phyloP scores from a whole-genome alignment of 257 asterid species.

The Thymus quinquecostatus region DNA sequence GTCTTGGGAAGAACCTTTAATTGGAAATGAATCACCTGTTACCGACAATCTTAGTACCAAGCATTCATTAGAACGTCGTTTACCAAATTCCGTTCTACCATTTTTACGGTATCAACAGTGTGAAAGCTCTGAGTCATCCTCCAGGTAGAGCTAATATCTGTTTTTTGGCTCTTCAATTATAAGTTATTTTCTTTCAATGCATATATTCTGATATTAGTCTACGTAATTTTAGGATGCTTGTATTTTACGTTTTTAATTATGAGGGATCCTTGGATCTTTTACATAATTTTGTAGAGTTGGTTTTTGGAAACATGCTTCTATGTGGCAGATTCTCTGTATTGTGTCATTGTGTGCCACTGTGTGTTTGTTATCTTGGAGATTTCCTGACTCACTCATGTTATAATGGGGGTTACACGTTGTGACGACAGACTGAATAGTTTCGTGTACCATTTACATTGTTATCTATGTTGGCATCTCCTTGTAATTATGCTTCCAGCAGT shows the following conservation, averaged over 20 bases:
- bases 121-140: constrained; percentile 87
- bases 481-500: constrained; percentile 16
- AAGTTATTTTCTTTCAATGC: constrained; percentile 19
- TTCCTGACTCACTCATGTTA: neutral
- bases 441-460: neutral
- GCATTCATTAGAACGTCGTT: constrained; percentile 54
- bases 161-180: constrained; percentile 24
- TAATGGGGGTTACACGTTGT: neutral
- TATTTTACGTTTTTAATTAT: neutral
- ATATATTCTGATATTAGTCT: constrained; percentile 15
- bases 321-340: constrained; percentile 2
- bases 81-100: constrained; percentile 61
- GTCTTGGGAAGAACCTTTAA: constrained; percentile 43
- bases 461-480: constrained; percentile 18
- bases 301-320: neutral
- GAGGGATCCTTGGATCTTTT: neutral
- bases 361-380: constrained; percentile 17
- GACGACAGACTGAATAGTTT: constrained; percentile 2
- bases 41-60: constrained; percentile 41
- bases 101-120: constrained; percentile 66
- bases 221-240: constrained; percentile 14
- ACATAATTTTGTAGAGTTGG: constrained; percentile 5
- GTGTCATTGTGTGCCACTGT: constrained; percentile 2
- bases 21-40: constrained; percentile 39
- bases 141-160: constrained; percentile 55